Percentiles rank a stretch among this genome's conserved stretches.
Conservation (phyloP, 1,284 basidiomycete genomes). For the Tausonia pullulans region DNA sequence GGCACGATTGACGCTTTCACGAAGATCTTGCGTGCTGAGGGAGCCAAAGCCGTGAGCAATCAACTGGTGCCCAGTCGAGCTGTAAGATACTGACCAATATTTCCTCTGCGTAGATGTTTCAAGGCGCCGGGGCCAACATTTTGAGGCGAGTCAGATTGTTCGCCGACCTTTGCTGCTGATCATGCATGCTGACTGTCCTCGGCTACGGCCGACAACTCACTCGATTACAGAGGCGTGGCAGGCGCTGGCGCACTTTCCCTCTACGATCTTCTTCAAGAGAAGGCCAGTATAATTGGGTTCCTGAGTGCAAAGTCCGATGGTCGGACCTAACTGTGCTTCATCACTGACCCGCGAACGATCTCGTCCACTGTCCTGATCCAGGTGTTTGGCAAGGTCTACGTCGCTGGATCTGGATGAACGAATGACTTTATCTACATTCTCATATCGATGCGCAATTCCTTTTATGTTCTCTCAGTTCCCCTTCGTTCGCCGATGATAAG, state of each 20-base stretch:
- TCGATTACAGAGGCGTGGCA: too few relatives aligned
- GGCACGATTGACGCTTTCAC: constrained; percentile 39
- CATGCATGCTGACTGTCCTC: too few relatives aligned
- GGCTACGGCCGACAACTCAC: too few relatives aligned
- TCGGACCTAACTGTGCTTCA: too few relatives aligned
- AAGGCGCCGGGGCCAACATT: constrained; percentile 19
- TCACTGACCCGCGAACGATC: too few relatives aligned
- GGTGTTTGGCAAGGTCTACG: too few relatives aligned
- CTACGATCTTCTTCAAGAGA: constrained; percentile 21
- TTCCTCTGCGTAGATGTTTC: constrained; percentile 10
- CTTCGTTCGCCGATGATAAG: background rate
- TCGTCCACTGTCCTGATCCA: too few relatives aligned
- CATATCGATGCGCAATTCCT: background rate
- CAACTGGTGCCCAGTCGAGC: background rate
- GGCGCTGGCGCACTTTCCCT: constrained; percentile 49
- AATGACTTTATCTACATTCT: background rate
- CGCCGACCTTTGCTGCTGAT: too few relatives aligned
- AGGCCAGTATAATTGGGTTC: background rate
- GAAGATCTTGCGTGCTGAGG: too few relatives aligned
- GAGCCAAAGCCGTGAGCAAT: too few relatives aligned
- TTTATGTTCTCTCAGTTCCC: constrained; percentile 4
- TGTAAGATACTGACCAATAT: background rate
- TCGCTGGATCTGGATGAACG: background rate
- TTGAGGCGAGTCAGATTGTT: too few relatives aligned
- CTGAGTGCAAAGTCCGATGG: too few relatives aligned